phyloP scores from a whole-genome alignment of 1,139 yeast genomes.

The Torulaspora globosa region DNA sequence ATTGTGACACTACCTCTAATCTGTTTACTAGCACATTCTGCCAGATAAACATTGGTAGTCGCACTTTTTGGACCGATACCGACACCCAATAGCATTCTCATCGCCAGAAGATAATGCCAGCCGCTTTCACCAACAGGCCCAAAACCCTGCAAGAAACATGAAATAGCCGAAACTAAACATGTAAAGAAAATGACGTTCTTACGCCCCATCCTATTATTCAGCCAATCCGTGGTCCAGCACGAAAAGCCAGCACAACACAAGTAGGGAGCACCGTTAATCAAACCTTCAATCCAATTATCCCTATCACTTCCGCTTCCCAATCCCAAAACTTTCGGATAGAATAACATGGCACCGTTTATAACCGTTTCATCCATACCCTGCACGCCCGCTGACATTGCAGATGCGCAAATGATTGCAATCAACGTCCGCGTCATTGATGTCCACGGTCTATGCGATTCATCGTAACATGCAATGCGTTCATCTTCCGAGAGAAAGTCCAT shows the following conservation, averaged over 20 bases:
- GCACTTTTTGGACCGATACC: slow-evolving; percentile 81
- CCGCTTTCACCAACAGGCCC: slow-evolving; percentile 40
- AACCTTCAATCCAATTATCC: slow-evolving; percentile 66
- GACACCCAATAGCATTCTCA: slow-evolving; percentile 67
- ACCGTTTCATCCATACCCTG: slow-evolving; percentile 94
- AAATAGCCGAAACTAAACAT: slow-evolving; percentile 58
- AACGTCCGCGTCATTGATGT: slow-evolving; percentile 49
- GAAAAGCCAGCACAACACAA: slow-evolving; percentile 66
- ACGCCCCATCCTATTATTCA: slow-evolving; percentile 63
- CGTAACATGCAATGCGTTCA: slow-evolving; percentile 53
- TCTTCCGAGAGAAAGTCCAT: slow-evolving; percentile 55
- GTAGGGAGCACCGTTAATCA: slow-evolving; percentile 79
- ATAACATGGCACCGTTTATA: slow-evolving; percentile 75
- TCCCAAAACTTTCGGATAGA: slow-evolving; percentile 58
- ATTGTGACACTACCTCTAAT: slow-evolving; percentile 78
- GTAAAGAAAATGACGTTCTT: slow-evolving; percentile 68
- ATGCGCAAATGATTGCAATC: slow-evolving; percentile 61
- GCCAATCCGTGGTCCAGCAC: slow-evolving; percentile 69
- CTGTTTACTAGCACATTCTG: slow-evolving; percentile 73
- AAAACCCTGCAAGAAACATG: slow-evolving; percentile 77
- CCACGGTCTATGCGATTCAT: slow-evolving; percentile 54
- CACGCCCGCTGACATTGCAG: slow-evolving; percentile 86
- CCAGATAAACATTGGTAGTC: slow-evolving; percentile 76
- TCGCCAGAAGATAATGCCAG: slow-evolving; percentile 74
- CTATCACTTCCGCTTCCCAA: slow-evolving; percentile 46